These are phyloP conservation scores for Hibiscus syriacus DNA, from an alignment of 345 rosid species.

Conservation along the genomic window DNA sequence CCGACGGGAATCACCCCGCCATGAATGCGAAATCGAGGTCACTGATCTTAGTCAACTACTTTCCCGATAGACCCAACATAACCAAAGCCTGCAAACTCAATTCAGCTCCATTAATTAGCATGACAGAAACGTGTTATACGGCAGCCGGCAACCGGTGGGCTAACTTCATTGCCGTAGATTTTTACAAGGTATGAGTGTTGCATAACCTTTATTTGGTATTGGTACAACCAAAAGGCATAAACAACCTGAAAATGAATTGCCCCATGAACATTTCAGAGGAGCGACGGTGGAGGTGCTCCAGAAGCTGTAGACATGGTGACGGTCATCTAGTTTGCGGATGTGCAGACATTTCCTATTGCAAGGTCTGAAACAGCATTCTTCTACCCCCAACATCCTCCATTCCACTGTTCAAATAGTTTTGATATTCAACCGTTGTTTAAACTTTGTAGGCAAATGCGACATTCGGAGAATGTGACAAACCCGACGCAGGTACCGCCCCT, in stretches of 20 bases:
- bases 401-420: not conserved
- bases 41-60: slow-evolving; percentile 60
- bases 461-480: slow-evolving; percentile 32
- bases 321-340: slow-evolving; percentile 85
- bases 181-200: slow-evolving; percentile 21
- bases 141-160: slow-evolving; percentile 84
- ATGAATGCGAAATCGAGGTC: slow-evolving; percentile 52
- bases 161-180: slow-evolving; percentile 86
- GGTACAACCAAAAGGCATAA: not conserved
- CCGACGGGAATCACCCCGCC: slow-evolving; percentile 60
- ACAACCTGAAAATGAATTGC: not conserved
- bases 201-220: not conserved
- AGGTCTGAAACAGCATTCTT: slow-evolving; percentile 27
- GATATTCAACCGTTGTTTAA: not conserved
- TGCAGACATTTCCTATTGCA: slow-evolving; percentile 49
- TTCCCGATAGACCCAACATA: slow-evolving; percentile 45
- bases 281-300: slow-evolving; percentile 82
- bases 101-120: slow-evolving; percentile 60
- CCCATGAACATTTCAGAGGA: slow-evolving; percentile 40
- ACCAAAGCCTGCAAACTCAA: slow-evolving; percentile 59
- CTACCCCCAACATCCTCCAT: not conserved
- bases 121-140: slow-evolving; percentile 41
- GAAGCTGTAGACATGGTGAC: slow-evolving; percentile 50
- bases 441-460: slow-evolving; percentile 35
- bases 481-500: slow-evolving; percentile 22